These are phyloP conservation scores for Sporodiniella umbellata DNA, from an alignment of 371 early-diverging fungal species.

Conservation along the genomic window DNA sequence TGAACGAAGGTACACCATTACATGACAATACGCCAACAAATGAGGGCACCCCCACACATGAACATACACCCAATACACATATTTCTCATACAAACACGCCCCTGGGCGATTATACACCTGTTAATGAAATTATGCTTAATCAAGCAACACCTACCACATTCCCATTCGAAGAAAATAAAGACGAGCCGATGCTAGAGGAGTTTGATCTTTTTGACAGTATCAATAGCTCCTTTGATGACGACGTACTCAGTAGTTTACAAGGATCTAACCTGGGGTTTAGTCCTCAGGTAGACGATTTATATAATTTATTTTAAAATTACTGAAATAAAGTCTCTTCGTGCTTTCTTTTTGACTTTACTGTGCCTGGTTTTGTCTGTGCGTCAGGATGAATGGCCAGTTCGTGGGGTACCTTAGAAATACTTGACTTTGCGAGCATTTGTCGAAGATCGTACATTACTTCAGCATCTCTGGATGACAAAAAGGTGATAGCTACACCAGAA, in stretches of 20 bases:
- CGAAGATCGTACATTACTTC: conserved; percentile 88
- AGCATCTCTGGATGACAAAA: conserved; percentile 78
- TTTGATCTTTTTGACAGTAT: conserved; percentile 1
- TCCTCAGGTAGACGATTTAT: not conserved
- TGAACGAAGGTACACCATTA: conserved; percentile 7
- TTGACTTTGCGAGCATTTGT: conserved; percentile 82
- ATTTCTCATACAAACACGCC: no score
- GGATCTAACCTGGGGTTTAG: not conserved
- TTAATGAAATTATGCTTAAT: not conserved
- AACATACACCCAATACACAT: not conserved
- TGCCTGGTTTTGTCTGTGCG: conserved; percentile 68
- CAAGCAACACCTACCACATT: not conserved
- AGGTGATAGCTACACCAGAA: conserved; percentile 92
- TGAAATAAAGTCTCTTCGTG: conserved; percentile 63
- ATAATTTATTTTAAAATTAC: conserved; percentile 12
- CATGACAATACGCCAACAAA: conserved; percentile 35
- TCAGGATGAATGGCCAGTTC: conserved; percentile 89
- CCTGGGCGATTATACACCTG: not conserved
- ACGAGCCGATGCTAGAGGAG: not conserved
- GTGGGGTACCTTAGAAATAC: conserved; percentile 77
- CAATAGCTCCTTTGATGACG: not conserved
- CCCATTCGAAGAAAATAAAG: not conserved
- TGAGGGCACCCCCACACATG: not conserved
- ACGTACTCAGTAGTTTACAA: not conserved
- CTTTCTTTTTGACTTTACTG: conserved; percentile 52